phyloP scores from a whole-genome alignment of 192 early-diverging fungal species.

The Diversispora epigaea region DNA sequence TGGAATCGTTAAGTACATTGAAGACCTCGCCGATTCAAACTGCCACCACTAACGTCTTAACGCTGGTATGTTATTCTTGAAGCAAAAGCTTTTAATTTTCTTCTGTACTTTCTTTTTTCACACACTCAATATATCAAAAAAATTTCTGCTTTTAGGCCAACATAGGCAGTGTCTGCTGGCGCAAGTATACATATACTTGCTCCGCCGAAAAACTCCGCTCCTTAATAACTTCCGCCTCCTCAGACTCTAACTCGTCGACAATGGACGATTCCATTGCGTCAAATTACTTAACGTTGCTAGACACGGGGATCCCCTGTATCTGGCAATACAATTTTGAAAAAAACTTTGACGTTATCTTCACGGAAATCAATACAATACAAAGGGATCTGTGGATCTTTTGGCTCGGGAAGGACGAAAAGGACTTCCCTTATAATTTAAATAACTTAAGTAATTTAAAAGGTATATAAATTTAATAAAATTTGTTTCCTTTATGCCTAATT shows the following conservation, averaged over 20 bases:
- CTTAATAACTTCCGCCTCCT: slow-evolving; percentile 7
- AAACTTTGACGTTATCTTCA: slow-evolving; percentile 1
- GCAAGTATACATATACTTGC: not conserved
- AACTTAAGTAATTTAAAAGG: not conserved
- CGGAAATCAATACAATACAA: not conserved
- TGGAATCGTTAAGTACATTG: not conserved
- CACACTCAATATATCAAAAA: not conserved
- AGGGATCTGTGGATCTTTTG: slow-evolving; percentile 21
- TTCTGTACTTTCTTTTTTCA: not conserved
- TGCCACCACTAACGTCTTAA: not conserved
- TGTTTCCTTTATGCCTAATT: not conserved
- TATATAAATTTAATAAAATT: not conserved
- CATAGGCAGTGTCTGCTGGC: not conserved
- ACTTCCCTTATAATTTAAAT: not conserved
- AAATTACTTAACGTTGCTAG: slow-evolving; percentile 6
- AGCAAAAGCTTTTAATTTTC: not conserved
- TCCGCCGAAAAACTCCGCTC: not conserved
- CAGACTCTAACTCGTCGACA: not conserved
- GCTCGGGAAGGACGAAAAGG: not conserved
- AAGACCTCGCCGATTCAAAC: slow-evolving; percentile 1
- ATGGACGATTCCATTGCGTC: slow-evolving; percentile 7
- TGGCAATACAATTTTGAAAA: slow-evolving; percentile 13
- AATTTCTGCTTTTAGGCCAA: not conserved
- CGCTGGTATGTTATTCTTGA: slow-evolving; percentile 2
- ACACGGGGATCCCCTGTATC: slow-evolving; percentile 8